Conservation (phyloP, 371 early-diverging fungal genomes). For the Lichtheimia ramosa region DNA sequence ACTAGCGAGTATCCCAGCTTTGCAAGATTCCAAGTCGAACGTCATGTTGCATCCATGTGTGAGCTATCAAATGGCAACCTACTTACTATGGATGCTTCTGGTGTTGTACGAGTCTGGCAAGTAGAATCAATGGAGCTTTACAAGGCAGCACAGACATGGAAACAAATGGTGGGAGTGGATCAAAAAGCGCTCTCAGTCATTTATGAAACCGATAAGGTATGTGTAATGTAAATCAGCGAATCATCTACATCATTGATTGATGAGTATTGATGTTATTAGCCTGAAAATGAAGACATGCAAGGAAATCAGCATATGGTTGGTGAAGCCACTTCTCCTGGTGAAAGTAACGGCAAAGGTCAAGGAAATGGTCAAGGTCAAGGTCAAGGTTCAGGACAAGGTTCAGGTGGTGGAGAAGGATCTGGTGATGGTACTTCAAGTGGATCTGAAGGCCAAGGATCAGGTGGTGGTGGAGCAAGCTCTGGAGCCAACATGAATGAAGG, state of each 20-base stretch:
- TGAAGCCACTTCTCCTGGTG: constrained; percentile 31
- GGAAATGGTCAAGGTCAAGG: constrained; percentile 31
- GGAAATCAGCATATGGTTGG: constrained; percentile 25
- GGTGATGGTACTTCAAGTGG: constrained; percentile 30
- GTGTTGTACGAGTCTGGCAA: constrained; percentile 73
- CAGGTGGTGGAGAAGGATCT: constrained; percentile 38
- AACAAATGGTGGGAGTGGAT: constrained; percentile 75
- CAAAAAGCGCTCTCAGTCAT: constrained; percentile 61
- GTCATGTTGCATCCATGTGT: constrained; percentile 55
- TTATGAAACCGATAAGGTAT: constrained; percentile 58
- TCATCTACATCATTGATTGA: background rate
- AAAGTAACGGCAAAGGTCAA: constrained; percentile 26
- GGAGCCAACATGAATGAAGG: constrained; percentile 54
- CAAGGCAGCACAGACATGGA: constrained; percentile 70
- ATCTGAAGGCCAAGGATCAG: constrained; percentile 31
- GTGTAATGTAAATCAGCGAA: background rate
- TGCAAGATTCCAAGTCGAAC: constrained; percentile 52
- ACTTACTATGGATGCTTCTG: constrained; percentile 67
- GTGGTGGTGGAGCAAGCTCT: constrained; percentile 42
- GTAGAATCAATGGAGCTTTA: constrained; percentile 55
- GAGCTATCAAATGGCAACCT: constrained; percentile 69
- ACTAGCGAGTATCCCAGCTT: constrained; percentile 39
- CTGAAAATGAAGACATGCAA: background rate
- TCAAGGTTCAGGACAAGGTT: constrained; percentile 21
- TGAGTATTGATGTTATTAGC: background rate